Evolutionary conservation across 495 filamentous ascomycete species (phyloP).

Genomic region (Lichina pygmaea): DNA sequence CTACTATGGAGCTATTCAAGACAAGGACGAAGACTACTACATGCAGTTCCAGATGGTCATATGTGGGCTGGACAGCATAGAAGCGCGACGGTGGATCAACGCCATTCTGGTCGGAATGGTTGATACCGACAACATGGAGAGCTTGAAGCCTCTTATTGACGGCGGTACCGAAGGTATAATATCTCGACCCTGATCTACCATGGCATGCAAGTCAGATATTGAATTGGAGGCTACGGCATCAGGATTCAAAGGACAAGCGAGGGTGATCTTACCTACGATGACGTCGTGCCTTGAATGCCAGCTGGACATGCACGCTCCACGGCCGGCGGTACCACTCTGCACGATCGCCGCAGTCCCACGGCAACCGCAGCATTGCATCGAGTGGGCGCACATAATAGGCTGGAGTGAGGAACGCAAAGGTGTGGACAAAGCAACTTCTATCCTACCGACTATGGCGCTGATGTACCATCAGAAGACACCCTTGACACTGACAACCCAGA

Average conservation of each 20-base stretch:
- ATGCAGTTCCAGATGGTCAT: conserved; percentile 88
- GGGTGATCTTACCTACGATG: conserved; percentile 76
- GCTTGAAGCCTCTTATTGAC: conserved; percentile 76
- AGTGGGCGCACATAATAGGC: conserved; percentile 88
- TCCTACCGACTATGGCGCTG: conserved; percentile 1
- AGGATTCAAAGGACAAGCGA: conserved; percentile 91
- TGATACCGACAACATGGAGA: conserved; percentile 49
- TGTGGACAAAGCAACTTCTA: background rate
- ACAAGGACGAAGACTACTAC: conserved; percentile 93
- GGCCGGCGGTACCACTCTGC: conserved; percentile 82
- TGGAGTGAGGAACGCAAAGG: conserved; percentile 35
- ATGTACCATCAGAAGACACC: conserved; percentile 9
- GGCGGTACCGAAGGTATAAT: conserved; percentile 71
- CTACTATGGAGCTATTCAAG: conserved; percentile 83
- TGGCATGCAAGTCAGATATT: background rate
- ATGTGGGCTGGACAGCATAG: conserved; percentile 93
- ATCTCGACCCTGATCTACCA: background rate
- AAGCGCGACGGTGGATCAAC: conserved; percentile 96
- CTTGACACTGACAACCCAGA: conserved; percentile 93
- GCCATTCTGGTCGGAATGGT: conserved; percentile 77
- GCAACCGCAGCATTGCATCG: conserved; percentile 94
- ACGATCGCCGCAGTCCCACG: conserved; percentile 91
- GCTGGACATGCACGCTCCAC: conserved; percentile 88
- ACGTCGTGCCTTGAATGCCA: conserved; percentile 96
- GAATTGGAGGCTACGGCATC: background rate